Percentiles rank a stretch among this genome's conserved stretches.
Conservation (phyloP, 1,284 basidiomycete genomes). For the Leccinum griseonigrum region DNA sequence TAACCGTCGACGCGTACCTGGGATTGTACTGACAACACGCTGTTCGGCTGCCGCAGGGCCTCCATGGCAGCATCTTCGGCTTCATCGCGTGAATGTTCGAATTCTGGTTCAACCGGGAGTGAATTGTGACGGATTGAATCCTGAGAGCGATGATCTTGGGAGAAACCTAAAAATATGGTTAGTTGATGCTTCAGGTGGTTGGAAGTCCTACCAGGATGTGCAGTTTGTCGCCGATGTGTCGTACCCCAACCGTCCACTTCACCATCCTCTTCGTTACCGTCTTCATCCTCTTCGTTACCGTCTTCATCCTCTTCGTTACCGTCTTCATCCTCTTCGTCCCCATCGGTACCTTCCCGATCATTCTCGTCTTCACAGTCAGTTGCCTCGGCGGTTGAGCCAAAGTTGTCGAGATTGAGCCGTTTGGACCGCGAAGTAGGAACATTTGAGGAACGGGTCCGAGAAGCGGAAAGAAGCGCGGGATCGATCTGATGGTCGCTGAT, state of each 20-base stretch:
- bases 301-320: not conserved
- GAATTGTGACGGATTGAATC: not conserved
- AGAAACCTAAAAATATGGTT: not conserved
- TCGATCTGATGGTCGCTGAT: not conserved
- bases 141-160: not conserved
- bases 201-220: not conserved
- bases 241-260: not conserved
- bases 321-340: not conserved
- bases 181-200: not conserved
- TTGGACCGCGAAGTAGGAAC: not conserved
- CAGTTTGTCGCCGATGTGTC: not conserved
- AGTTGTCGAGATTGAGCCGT: not conserved
- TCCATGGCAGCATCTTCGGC: not conserved
- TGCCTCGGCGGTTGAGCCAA: not conserved
- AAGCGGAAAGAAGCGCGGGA: not conserved
- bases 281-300: not conserved
- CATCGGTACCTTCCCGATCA: not conserved
- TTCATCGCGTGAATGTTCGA: not conserved
- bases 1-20: not conserved
- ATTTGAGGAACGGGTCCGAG: not conserved
- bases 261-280: too few relatives aligned
- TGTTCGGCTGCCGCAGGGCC: not conserved
- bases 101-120: not conserved
- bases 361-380: not conserved
- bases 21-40: not conserved